phyloP scores from a whole-genome alignment of 148 eudicot genomes.

The Spergularia marina region DNA sequence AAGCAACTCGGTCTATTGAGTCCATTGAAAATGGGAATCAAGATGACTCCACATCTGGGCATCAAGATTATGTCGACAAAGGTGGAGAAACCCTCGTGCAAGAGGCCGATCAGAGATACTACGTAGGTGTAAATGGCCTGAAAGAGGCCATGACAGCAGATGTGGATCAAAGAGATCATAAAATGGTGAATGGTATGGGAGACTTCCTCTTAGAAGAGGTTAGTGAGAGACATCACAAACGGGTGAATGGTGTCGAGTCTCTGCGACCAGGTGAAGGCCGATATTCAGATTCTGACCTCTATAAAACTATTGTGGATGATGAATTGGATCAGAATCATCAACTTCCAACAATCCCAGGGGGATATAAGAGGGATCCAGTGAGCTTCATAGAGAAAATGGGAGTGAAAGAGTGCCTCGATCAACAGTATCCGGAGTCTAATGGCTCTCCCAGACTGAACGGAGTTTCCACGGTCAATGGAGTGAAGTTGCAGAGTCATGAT shows the following conservation, averaged over 20 bases:
- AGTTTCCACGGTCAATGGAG: slow-evolving; percentile 19
- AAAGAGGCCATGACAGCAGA: slow-evolving; percentile 1
- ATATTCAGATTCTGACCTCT: slow-evolving; percentile 25
- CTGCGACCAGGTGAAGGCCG: slow-evolving; percentile 18
- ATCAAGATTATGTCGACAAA: slow-evolving; percentile 17
- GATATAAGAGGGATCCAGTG: slow-evolving; percentile 9
- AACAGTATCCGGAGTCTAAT: slow-evolving; percentile 24
- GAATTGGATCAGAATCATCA: slow-evolving; percentile 14
- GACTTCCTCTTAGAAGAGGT: background rate
- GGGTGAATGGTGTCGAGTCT: slow-evolving; percentile 40
- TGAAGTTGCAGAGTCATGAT: slow-evolving; percentile 14
- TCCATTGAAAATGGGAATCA: slow-evolving; percentile 44
- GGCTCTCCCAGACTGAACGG: slow-evolving; percentile 30
- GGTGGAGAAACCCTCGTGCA: slow-evolving; percentile 10
- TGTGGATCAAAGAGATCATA: background rate
- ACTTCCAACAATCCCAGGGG: slow-evolving; percentile 7
- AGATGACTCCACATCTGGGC: slow-evolving; percentile 20
- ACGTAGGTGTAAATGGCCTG: slow-evolving; percentile 36
- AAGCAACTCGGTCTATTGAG: slow-evolving; percentile 63
- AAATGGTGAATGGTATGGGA: background rate
- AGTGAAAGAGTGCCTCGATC: slow-evolving; percentile 22
- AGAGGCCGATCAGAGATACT: slow-evolving; percentile 1
- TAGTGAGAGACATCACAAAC: background rate
- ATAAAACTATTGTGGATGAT: slow-evolving; percentile 18
- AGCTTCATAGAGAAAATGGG: slow-evolving; percentile 13